These are phyloP conservation scores for Solanum hybrid DNA, from an alignment of 305 asterid species.

Conservation along the genomic window DNA sequence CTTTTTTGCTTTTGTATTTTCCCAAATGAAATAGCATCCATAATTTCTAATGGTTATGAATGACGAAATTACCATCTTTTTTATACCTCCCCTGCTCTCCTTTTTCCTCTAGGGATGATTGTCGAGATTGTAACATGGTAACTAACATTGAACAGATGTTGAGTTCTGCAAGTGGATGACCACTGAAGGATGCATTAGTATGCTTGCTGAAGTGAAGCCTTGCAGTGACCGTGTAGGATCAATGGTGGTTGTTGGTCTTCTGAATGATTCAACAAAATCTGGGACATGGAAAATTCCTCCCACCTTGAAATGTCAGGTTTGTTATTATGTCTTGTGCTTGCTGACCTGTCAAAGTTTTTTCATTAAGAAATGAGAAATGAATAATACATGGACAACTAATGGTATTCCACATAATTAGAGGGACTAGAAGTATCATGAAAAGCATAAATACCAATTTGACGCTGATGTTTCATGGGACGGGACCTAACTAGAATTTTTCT, in stretches of 20 bases:
- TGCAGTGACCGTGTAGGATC: conserved; percentile 68
- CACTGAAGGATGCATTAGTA: conserved; percentile 36
- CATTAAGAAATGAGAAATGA: neutral
- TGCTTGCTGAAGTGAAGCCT: conserved; percentile 54
- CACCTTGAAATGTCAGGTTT: conserved; percentile 63
- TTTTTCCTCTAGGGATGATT: neutral
- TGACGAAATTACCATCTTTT: neutral
- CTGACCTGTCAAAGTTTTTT: neutral
- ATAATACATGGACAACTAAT: neutral
- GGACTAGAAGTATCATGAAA: neutral
- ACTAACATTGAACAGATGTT: conserved; percentile 20
- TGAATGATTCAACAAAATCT: conserved; percentile 35
- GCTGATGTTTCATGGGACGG: neutral
- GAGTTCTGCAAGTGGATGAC: conserved; percentile 71
- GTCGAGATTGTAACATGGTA: neutral
- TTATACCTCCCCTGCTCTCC: neutral
- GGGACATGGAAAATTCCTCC: conserved; percentile 37
- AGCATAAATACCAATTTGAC: neutral
- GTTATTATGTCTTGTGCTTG: neutral
- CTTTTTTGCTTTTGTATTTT: neutral
- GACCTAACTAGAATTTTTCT: neutral
- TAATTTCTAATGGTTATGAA: neutral
- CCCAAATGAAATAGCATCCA: neutral
- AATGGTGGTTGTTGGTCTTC: conserved; percentile 55
- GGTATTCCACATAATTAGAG: neutral